These are phyloP conservation scores for Passalora sequoiae DNA, from an alignment of 2,329 filamentous ascomycete genomes.

Conservation along the genomic window DNA sequence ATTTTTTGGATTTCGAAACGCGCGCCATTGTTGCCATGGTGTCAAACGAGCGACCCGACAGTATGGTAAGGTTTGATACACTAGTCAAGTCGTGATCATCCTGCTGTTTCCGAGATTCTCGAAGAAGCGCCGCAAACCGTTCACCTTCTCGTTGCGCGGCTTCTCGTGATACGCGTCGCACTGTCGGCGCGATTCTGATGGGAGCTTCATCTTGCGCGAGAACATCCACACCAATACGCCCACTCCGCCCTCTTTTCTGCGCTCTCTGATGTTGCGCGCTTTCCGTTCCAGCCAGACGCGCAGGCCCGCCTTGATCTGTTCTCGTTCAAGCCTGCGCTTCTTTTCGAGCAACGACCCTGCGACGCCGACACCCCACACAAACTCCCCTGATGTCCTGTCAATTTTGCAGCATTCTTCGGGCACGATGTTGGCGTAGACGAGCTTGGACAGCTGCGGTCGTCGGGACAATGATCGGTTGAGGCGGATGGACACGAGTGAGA, in stretches of 20 bases:
- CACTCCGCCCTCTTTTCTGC: conserved; percentile 34
- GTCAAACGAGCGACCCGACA: too few relatives aligned
- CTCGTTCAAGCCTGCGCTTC: conserved; percentile 59
- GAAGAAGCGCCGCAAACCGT: conserved; percentile 55
- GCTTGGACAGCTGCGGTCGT: conserved; percentile 54
- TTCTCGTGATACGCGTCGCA: conserved; percentile 11
- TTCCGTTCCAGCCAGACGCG: conserved; percentile 56
- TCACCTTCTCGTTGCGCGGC: conserved; percentile 38
- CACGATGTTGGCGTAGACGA: conserved; percentile 61
- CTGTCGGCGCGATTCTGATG: conserved; percentile 21
- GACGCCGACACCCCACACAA: conserved; percentile 38
- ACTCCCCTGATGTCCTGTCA: conserved; percentile 32
- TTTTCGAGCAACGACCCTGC: conserved; percentile 59
- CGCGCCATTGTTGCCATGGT: too few relatives aligned
- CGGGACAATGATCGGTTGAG: conserved; percentile 57
- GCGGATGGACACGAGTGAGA: conserved; percentile 61
- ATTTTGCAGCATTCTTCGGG: conserved; percentile 54
- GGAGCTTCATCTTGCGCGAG: conserved; percentile 40
- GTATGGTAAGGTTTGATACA: neutral
- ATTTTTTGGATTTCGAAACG: too few relatives aligned
- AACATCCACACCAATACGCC: conserved; percentile 42
- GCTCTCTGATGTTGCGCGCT: conserved; percentile 33
- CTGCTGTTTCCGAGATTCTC: conserved; percentile 9
- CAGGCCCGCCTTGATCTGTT: conserved; percentile 62
- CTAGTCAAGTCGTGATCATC: neutral